Evolutionary conservation across 2,329 filamentous ascomycete genomes (phyloP), one percentile per base, ranked within the genome.

Genomic region (Phyllosticta citrichinensis): DNA sequence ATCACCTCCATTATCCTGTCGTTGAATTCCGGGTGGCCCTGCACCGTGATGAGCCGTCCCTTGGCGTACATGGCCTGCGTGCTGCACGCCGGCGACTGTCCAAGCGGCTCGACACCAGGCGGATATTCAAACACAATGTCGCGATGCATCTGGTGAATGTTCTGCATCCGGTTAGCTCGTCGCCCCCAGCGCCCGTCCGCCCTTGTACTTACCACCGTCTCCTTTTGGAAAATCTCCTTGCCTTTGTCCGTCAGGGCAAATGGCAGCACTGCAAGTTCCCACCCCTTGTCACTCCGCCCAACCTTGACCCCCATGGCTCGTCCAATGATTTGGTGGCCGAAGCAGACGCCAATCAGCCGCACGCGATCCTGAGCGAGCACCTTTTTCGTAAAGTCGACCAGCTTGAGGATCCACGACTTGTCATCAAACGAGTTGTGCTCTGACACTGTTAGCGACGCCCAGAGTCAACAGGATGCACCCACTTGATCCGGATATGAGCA

Each of bases 1-100:
- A 95, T 74, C 71, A 90, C 86, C 19, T 76, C 77, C 67, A 91
- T 83, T 65, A 95, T 91, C 17, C 84, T 81, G 62, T 80, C 79
- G 3, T 81, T 88, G 71, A 93, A 94, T 73, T 96, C 91, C 0
- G 91, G 91, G 72, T 96, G 91, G 5, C 90, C 91, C 76, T 96
- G 91, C 1, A 96, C 83, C 0, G 89, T 86, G 63, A 95, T 86
- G 63, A 89, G 77, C 40, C 81, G 80, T 52, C 80, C 77, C 9
- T 85, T 82, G 20, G 80, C 74, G 70, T 94, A 88, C 82, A 95
- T 90, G 63, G 86, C 88, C 73, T 96, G 91, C n/a, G 91, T 85
- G 10, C 80, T 75, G 75, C 91, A 95, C 54, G 79, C 75, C 3
- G 81, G 79, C 1, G 87, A 88, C 51, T 79, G 81, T 2, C 84